Evolutionary conservation across 1,139 yeast genomes (phyloP).

Genomic region (Nakaseomyces bracarensis): DNA sequence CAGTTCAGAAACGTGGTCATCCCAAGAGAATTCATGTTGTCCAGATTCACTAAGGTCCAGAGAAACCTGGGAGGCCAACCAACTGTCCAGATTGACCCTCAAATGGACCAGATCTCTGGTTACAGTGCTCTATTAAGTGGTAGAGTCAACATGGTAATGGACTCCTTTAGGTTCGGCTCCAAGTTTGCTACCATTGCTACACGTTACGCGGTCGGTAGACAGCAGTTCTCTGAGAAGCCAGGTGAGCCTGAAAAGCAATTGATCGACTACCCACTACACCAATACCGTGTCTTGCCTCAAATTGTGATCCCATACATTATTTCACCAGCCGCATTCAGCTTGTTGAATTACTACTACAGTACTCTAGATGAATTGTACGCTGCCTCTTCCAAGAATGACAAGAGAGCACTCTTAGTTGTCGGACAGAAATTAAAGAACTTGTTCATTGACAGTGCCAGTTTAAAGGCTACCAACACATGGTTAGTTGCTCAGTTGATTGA

Average conservation of each 20-base stretch:
- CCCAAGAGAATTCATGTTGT: slow-evolving; percentile 77
- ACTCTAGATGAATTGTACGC: slow-evolving; percentile 50
- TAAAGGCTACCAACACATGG: slow-evolving; percentile 90
- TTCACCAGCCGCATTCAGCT: slow-evolving; percentile 62
- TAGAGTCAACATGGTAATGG: slow-evolving; percentile 81
- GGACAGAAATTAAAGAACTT: slow-evolving; percentile 55
- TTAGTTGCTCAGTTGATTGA: slow-evolving; percentile 69
- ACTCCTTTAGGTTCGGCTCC: slow-evolving; percentile 73
- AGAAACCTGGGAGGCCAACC: slow-evolving; percentile 44
- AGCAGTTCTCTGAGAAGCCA: slow-evolving; percentile 53
- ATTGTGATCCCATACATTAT: slow-evolving; percentile 74
- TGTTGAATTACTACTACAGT: slow-evolving; percentile 45
- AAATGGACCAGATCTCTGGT: slow-evolving; percentile 64
- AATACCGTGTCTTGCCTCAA: slow-evolving; percentile 73
- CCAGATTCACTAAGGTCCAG: slow-evolving; percentile 63
- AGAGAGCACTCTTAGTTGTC: slow-evolving; percentile 40
- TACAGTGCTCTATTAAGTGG: slow-evolving; percentile 84
- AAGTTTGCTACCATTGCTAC: slow-evolving; percentile 77
- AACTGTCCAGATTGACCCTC: slow-evolving; percentile 60
- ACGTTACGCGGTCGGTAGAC: slow-evolving; percentile 82
- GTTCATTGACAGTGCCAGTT: slow-evolving; percentile 79
- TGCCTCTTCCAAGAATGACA: slow-evolving; percentile 40
- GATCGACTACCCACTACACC: slow-evolving; percentile 79
- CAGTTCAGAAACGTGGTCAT: slow-evolving; percentile 75
- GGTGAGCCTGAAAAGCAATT: slow-evolving; percentile 47